A percentile compares a stretch with the other conserved stretches of the same genome.
Evolutionary conservation across 768 basidiomycete species (phyloP).

Genomic region (Antrodiella citrinella): DNA sequence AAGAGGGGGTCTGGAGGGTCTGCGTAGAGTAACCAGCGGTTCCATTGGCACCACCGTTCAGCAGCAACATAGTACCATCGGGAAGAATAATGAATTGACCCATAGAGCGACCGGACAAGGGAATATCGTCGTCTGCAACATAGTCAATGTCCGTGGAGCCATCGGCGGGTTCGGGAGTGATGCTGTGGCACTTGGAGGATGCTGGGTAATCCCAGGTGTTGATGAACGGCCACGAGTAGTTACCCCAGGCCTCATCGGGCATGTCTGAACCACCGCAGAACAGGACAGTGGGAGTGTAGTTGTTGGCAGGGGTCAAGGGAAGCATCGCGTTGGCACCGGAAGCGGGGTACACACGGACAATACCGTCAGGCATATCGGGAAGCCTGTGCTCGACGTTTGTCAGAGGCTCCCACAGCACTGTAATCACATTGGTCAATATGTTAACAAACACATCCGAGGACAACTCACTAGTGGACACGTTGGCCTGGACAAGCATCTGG

Average conservation of each 20-base stretch:
- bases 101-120: slow-evolving; percentile 78
- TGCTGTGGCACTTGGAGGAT: slow-evolving; percentile 67
- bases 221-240: slow-evolving; percentile 65
- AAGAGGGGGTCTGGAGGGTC: slow-evolving; percentile 26
- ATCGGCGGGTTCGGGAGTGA: slow-evolving; percentile 78
- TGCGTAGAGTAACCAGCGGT: slow-evolving; percentile 77
- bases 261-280: slow-evolving; percentile 90
- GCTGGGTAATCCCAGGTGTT: slow-evolving; percentile 70
- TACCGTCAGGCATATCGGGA: slow-evolving; percentile 63
- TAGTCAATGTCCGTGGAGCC: slow-evolving; percentile 49
- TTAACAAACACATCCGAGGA: slow-evolving; percentile 3
- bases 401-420: slow-evolving; percentile 44
- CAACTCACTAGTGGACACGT: slow-evolving; percentile 61
- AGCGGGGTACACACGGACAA: slow-evolving; percentile 83
- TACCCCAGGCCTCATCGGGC: slow-evolving; percentile 63
- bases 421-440: no score
- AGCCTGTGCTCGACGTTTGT: slow-evolving; percentile 52
- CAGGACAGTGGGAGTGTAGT: slow-evolving; percentile 75
- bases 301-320: slow-evolving; percentile 83
- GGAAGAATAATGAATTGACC: slow-evolving; percentile 85
- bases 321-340: slow-evolving; percentile 87
- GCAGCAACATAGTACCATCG: slow-evolving; percentile 65
- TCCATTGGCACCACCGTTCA: slow-evolving; percentile 80
- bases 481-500: slow-evolving; percentile 76
- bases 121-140: slow-evolving; percentile 69